These are phyloP conservation scores for Lactifluus pinguis DNA, from an alignment of 768 basidiomycete species.

Conservation along the genomic window DNA sequence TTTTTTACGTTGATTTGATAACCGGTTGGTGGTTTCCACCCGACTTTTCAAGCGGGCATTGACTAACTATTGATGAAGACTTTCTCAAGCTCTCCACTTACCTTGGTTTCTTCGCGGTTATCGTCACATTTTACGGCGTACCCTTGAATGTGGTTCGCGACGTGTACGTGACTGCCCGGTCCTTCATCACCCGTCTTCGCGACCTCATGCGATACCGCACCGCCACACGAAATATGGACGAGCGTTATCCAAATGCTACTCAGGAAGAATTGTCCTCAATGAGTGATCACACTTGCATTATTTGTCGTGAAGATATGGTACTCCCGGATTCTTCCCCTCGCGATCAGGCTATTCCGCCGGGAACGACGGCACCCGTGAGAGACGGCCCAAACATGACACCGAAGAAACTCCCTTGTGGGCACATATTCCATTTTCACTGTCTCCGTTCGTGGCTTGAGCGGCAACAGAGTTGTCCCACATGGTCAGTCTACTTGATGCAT, in stretches of 20 bases:
- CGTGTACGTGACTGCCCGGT: constrained; percentile 90
- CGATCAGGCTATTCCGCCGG: constrained; percentile 17
- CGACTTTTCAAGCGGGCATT: constrained; percentile 2
- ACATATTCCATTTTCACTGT: constrained; percentile 97
- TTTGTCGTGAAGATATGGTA: constrained; percentile 94
- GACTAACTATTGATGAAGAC: constrained; percentile 41
- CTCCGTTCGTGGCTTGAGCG: constrained; percentile 95
- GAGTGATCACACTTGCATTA: constrained; percentile 92
- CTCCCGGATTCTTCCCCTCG: constrained; percentile 25
- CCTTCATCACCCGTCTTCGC: constrained; percentile 79
- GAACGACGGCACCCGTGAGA: constrained; percentile 20
- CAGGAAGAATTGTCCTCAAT: constrained; percentile 71
- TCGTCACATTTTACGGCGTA: constrained; percentile 89
- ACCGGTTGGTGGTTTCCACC: constrained; percentile 52
- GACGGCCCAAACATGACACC: constrained; percentile 92
- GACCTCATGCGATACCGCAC: constrained; percentile 89
- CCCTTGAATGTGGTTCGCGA: constrained; percentile 96
- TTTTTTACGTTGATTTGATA: constrained; percentile 87
- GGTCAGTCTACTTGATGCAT: constrained; percentile 42
- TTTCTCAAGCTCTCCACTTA: constrained; percentile 91
- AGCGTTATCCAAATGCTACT: constrained; percentile 88
- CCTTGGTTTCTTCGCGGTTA: constrained; percentile 86
- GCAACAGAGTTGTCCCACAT: constrained; percentile 98
- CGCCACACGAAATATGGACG: constrained; percentile 94
- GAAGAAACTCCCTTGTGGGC: constrained; percentile 93